Base-by-base conservation (phyloP, 306 rosid species). In the Inga laurina region DNA sequence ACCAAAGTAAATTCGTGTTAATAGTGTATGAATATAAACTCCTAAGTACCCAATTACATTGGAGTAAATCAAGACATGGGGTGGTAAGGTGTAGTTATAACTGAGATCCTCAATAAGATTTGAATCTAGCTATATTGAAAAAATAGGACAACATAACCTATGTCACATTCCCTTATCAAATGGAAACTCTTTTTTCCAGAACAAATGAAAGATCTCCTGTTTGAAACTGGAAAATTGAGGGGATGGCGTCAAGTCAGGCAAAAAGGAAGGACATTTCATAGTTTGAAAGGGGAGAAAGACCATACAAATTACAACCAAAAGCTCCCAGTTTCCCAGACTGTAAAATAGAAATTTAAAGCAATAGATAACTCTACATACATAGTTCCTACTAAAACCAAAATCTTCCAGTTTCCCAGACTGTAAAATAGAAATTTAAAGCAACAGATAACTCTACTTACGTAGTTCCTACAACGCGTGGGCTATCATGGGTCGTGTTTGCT, bases 401-500 rank as follows among this genome's bases (percentile, higher is more conserved):
- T 35, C 21, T 32, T 84, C 56, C 49, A 62, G 80, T 75, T 68
- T 35, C 18, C 19, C 70, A 19, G 77, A 54, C 66, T 2, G 3
- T 77, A 84, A 49, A 72, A 41, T 21, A 27, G 56, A 68, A 66
- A 37, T 14, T 32, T 41, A 9, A 71, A 71, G 54, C 32, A 46
- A 14, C 22, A 7, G 19, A 30, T 24, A 12, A 45, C 7, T 72
- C 37, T 12, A 51, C 94, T 90, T 87, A 93, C 99, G 93, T 88
- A 45, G 99, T 93, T 91, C 99, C 99, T 14, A 97, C 99, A 45
- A 95, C 99, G 22, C 99, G 94, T 45, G 99, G 93, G 87, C 98
- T 93, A 71, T 92, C 92, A 72, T 95, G 99, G 82, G 96, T 88
- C 92, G 88, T 85, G 85, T 92, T 82, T 13, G 99, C 67, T 5